Evolutionary conservation across 2,329 filamentous ascomycete genomes (phyloP).

Genomic region (Penicillium thymicola): DNA sequence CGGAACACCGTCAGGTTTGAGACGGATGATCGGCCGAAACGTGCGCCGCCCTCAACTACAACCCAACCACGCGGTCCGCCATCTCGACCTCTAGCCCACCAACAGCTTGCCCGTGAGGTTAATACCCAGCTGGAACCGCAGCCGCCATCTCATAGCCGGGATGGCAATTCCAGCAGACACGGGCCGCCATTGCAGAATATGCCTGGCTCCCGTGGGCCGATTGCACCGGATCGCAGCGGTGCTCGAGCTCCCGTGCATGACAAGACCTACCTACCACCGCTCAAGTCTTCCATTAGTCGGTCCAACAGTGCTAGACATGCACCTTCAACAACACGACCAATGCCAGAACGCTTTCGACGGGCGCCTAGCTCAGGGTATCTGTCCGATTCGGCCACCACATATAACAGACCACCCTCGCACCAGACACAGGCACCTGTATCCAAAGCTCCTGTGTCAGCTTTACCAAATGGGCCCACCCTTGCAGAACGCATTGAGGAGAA

Average conservation of each 20-base stretch:
- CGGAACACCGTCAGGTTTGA: slow-evolving; percentile 7
- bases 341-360: slow-evolving; percentile 7
- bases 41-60: slow-evolving; percentile 1
- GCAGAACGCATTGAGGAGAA: slow-evolving; percentile 37
- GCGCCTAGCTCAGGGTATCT: slow-evolving; percentile 20
- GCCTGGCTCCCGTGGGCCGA: slow-evolving; percentile 3
- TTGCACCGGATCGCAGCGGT: slow-evolving; percentile 8
- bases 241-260: slow-evolving; percentile 10
- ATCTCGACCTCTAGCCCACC: not conserved
- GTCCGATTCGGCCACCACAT: slow-evolving; percentile 22
- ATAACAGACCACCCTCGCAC: slow-evolving; percentile 4
- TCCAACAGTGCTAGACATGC: slow-evolving; percentile 22
- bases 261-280: not conserved
- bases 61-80: slow-evolving; percentile 12
- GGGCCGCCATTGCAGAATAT: slow-evolving; percentile 5
- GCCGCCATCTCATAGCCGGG: slow-evolving; percentile 3
- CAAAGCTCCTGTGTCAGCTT: slow-evolving; percentile 4
- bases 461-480: slow-evolving; percentile 18
- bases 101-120: slow-evolving; percentile 3
- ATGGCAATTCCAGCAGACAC: not conserved
- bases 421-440: not conserved
- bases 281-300: slow-evolving; percentile 9
- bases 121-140: slow-evolving; percentile 1
- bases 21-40: not conserved
- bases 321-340: slow-evolving; percentile 4